Evolutionary conservation across 1,284 basidiomycete genomes (phyloP).

Genomic region (Puccinia sorghi): DNA sequence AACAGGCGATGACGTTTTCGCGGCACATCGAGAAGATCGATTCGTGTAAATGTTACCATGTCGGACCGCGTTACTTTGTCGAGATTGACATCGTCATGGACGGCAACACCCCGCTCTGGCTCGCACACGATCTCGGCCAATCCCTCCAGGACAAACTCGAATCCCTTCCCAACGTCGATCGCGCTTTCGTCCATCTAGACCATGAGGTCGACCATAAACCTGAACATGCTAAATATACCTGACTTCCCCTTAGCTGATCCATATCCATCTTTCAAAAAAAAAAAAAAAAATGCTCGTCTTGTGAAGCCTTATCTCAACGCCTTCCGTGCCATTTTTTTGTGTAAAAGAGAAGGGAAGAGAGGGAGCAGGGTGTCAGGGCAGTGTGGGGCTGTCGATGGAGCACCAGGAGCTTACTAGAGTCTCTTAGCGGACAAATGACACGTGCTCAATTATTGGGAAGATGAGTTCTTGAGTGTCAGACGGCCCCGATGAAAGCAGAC

Average conservation of each 20-base stretch:
- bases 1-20: constrained; percentile 70
- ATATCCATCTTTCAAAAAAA: too few species aligned
- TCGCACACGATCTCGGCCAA: constrained; percentile 79
- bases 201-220: constrained; percentile 66
- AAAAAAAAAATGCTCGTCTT: too few species aligned
- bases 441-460: too few species aligned
- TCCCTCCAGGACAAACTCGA: constrained; percentile 92
- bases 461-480: too few species aligned
- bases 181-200: constrained; percentile 75
- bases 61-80: constrained; percentile 76
- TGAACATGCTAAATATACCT: constrained; percentile 27
- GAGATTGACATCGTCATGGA: constrained; percentile 94
- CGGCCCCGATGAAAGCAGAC: too few species aligned
- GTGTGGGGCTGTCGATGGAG: too few species aligned
- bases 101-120: constrained; percentile 81
- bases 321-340: too few species aligned
- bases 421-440: too few species aligned
- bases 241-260: not conserved
- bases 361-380: too few species aligned
- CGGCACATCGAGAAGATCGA: constrained; percentile 82
- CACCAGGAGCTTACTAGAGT: too few species aligned
- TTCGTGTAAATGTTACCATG: constrained; percentile 62
- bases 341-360: too few species aligned
- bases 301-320: too few species aligned
- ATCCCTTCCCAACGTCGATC: constrained; percentile 80